Percentiles rank a stretch among this genome's conserved stretches.
These are phyloP conservation scores for Exophiala xenobiotica DNA, from an alignment of 2,329 filamentous ascomycete genomes.

Conservation along the genomic window DNA sequence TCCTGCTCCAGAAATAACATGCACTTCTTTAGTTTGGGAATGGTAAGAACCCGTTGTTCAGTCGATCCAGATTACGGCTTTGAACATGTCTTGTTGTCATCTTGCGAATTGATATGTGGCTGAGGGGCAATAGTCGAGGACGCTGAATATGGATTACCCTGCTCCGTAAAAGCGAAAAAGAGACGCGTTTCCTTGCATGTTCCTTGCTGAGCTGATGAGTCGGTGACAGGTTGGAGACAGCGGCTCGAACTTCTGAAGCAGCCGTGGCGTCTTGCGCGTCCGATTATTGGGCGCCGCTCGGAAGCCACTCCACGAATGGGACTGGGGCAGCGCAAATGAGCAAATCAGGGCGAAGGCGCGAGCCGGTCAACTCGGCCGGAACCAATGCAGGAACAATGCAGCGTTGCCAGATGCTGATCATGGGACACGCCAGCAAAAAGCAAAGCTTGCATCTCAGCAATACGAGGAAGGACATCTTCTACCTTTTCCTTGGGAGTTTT, in stretches of 20 bases:
- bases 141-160: too few relatives aligned
- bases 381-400: slow-evolving; percentile 21
- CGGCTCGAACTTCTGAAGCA: slow-evolving; percentile 15
- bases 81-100: neutral
- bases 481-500: too few relatives aligned
- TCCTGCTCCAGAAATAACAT: neutral
- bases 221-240: slow-evolving; percentile 1
- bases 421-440: neutral
- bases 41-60: neutral
- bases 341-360: slow-evolving; percentile 10
- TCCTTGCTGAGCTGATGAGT: slow-evolving; percentile 1
- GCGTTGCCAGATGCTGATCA: slow-evolving; percentile 11
- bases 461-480: too few relatives aligned
- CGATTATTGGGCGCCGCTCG: slow-evolving; percentile 3
- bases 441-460: too few relatives aligned
- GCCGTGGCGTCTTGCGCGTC: neutral
- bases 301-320: slow-evolving; percentile 3
- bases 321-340: neutral
- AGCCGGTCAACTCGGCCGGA: neutral
- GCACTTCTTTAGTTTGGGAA: neutral
- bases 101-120: too few relatives aligned
- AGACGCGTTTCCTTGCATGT: neutral
- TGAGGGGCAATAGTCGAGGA: neutral
- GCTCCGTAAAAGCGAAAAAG: too few relatives aligned
- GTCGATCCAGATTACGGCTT: neutral